A percentile compares a stretch with the other conserved stretches of the same genome.
These are phyloP conservation scores for Penicillium griseofulvum DNA, from an alignment of 2,329 filamentous ascomycete species.

Conservation along the genomic window DNA sequence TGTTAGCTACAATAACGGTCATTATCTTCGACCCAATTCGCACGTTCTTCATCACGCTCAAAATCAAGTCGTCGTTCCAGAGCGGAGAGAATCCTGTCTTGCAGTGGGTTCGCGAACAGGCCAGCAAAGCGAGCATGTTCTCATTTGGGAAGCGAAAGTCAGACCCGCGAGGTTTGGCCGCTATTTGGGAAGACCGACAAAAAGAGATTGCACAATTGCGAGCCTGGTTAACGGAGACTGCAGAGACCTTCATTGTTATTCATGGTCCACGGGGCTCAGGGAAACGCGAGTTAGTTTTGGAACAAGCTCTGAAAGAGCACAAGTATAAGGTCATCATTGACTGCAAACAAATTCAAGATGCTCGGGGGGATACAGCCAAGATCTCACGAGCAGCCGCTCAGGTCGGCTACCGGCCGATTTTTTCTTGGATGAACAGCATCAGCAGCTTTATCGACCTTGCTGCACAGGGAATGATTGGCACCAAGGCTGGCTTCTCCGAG, in stretches of 20 bases:
- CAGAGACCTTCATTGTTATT: slow-evolving; percentile 89
- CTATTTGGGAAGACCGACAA: slow-evolving; percentile 84
- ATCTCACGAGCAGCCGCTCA: slow-evolving; percentile 77
- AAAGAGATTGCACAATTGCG: slow-evolving; percentile 77
- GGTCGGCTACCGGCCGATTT: slow-evolving; percentile 89
- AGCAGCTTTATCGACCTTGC: slow-evolving; percentile 90
- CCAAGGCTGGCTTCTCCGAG: slow-evolving; percentile 92
- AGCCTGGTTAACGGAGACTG: slow-evolving; percentile 81
- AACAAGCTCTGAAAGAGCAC: slow-evolving; percentile 74
- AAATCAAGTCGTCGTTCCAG: slow-evolving; percentile 75
- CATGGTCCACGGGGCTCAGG: slow-evolving; percentile 90
- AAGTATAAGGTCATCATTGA: slow-evolving; percentile 81
- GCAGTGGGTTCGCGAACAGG: slow-evolving; percentile 75
- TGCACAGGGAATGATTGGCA: slow-evolving; percentile 87
- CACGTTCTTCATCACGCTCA: slow-evolving; percentile 85
- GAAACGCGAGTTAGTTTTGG: slow-evolving; percentile 81
- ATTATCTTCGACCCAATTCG: slow-evolving; percentile 91
- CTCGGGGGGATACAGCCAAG: slow-evolving; percentile 79
- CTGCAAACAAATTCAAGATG: slow-evolving; percentile 90
- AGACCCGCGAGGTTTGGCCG: slow-evolving; percentile 68
- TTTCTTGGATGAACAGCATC: slow-evolving; percentile 94
- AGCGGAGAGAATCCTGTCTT: slow-evolving; percentile 71
- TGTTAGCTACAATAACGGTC: slow-evolving; percentile 79
- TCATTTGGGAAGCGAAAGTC: slow-evolving; percentile 48
- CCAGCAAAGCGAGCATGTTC: slow-evolving; percentile 45